A percentile compares a stretch with the other conserved stretches of the same genome.
These are phyloP conservation scores for Manihot esculenta DNA, from an alignment of 441 rosid genomes.

Conservation along the genomic window DNA sequence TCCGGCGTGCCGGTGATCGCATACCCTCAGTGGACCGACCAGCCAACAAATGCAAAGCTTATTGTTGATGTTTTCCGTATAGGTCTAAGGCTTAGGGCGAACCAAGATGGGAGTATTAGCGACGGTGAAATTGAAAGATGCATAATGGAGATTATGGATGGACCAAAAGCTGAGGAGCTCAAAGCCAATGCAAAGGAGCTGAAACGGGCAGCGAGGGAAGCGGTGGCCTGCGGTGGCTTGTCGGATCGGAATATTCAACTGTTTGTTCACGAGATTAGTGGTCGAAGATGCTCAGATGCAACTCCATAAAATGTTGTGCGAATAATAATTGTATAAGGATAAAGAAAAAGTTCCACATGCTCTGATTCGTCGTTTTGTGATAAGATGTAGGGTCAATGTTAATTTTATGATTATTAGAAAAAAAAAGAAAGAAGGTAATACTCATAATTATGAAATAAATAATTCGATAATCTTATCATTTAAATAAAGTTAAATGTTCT, in stretches of 20 bases:
- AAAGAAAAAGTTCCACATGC: too few species aligned
- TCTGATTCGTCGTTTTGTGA: too few species aligned
- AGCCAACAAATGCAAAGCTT: conserved; percentile 69
- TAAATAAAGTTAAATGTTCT: too few species aligned
- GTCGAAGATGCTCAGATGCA: not conserved
- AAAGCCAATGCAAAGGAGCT: conserved; percentile 33
- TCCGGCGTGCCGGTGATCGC: conserved; percentile 63
- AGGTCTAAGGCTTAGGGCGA: conserved; percentile 33
- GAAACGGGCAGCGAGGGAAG: conserved; percentile 36
- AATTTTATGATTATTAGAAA: too few species aligned
- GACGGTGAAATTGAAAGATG: conserved; percentile 32
- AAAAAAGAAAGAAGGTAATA: too few species aligned
- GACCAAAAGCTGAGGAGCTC: conserved; percentile 28
- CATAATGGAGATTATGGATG: conserved; percentile 28
- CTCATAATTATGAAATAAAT: too few species aligned
- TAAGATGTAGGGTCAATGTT: too few species aligned
- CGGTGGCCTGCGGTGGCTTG: conserved; percentile 37
- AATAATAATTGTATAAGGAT: not conserved
- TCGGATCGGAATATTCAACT: conserved; percentile 39
- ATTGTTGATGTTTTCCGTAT: conserved; percentile 33
- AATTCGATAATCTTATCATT: too few species aligned
- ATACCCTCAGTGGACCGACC: conserved; percentile 81
- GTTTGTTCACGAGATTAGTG: conserved; percentile 34
- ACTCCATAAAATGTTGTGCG: too few species aligned
- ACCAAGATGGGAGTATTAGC: conserved; percentile 23